phyloP scores from a whole-genome alignment of 495 filamentous ascomycete species.

The Stereocaulon alpinum region DNA sequence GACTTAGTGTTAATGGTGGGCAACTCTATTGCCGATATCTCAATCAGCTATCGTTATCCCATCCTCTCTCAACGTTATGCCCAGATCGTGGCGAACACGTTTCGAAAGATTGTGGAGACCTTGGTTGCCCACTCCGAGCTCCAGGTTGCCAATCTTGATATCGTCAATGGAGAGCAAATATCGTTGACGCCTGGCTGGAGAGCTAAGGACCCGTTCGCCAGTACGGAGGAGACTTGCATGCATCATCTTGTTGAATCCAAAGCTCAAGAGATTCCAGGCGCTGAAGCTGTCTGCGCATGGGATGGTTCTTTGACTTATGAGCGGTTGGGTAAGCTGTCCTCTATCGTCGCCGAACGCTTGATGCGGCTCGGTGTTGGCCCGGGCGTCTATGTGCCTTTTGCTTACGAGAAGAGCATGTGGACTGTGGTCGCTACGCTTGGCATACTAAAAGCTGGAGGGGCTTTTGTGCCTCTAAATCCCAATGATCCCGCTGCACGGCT shows the following conservation, averaged over 20 bases:
- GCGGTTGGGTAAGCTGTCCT: constrained; percentile 23
- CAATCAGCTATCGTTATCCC: too few relatives aligned
- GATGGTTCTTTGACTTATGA: constrained; percentile 31
- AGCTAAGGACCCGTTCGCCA: background rate
- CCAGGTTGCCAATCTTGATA: background rate
- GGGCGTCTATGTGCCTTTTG: constrained; percentile 31
- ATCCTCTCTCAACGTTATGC: too few relatives aligned
- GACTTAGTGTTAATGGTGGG: too few relatives aligned
- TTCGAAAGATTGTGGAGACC: too few relatives aligned
- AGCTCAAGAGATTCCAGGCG: constrained; percentile 1
- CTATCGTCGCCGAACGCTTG: background rate
- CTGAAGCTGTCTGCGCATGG: constrained; percentile 28
- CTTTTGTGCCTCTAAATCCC: constrained; percentile 10
- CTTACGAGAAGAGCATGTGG: constrained; percentile 29
- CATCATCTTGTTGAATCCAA: background rate
- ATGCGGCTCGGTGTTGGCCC: constrained; percentile 24
- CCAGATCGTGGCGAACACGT: too few relatives aligned
- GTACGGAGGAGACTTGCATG: background rate
- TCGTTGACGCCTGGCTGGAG: background rate
- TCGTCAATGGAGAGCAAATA: background rate
- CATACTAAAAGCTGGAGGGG: constrained; percentile 29
- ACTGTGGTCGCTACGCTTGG: constrained; percentile 26
- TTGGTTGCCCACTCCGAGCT: too few relatives aligned
- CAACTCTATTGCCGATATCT: too few relatives aligned
- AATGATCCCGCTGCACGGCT: background rate